Evolutionary conservation across 805 yeast species (phyloP), one percentile per base, ranked within the genome.

Genomic region (Vanderwaltozyma verrucispora): DNA sequence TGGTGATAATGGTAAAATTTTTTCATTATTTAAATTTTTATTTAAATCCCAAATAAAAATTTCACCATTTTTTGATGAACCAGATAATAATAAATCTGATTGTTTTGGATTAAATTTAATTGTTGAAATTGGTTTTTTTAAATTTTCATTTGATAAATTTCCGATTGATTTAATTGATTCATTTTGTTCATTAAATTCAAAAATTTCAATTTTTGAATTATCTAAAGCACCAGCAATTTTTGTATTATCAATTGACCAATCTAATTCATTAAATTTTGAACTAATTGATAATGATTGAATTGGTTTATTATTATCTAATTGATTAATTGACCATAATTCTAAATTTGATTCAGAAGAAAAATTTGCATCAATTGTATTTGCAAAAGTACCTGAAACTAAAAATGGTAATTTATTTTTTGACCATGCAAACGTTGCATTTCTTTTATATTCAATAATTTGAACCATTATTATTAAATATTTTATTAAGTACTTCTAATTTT

Each of bases 401-500:
- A 74, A 62, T 14, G 96, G 96, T 43, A 77, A 63, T 37, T 60
- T 59, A 48, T 75, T 83, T 46, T 78, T 74, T 32, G 95, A 84
- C 96, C 97, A 89, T 31, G 97, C 94, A 64, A 92, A 86, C n/a
- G 95, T 79, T 36, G 96, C 88, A 12, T 96, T 84, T 49, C 86
- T 72, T 44, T 75, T 69, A 53, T 85, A 76, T 62, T 88, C 96
- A 60, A 77, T 75, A 48, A 92, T 70, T 63, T 85, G 86, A 50
- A 86, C 89, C 88, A 80, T 79, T 13, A 15, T 30, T 2, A 21
- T 7, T 10, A 21, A 21, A 21, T n/a, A n/a, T n/a, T n/a, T n/a
- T n/a, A n/a, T n/a, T n/a, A n/a, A n/a, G n/a, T n/a, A n/a, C n/a
- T n/a, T n/a, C n/a, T n/a, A n/a, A n/a, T n/a, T n/a, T n/a, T n/a